These are phyloP conservation scores for Naganishia sp. DNA, from an alignment of 1,284 basidiomycete genomes.

Conservation along the genomic window DNA sequence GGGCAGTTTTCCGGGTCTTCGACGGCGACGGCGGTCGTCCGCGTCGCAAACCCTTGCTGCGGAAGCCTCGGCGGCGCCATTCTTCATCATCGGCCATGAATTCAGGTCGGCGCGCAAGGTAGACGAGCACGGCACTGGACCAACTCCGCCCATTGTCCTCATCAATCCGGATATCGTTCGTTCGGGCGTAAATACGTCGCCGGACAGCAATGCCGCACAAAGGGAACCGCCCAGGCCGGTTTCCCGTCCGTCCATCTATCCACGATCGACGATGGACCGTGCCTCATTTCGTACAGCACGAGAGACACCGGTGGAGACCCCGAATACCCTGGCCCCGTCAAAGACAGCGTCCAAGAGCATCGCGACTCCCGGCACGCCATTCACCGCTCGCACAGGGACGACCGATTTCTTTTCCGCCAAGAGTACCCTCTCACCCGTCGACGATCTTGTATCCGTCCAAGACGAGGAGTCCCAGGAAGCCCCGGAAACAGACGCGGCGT, in stretches of 20 bases:
- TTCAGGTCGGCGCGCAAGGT: neutral
- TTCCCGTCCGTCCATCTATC: slow-evolving; percentile 18
- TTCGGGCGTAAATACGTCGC: too few species aligned
- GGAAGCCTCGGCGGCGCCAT: neutral
- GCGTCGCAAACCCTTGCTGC: too few species aligned
- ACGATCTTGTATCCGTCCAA: neutral
- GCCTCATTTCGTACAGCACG: slow-evolving; percentile 20
- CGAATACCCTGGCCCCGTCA: too few species aligned
- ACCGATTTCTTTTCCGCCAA: slow-evolving; percentile 27
- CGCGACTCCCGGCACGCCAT: slow-evolving; percentile 1
- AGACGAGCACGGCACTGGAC: slow-evolving; percentile 2
- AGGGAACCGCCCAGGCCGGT: neutral
- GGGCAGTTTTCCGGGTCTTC: too few species aligned
- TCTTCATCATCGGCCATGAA: slow-evolving; percentile 11
- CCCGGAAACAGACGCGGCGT: neutral
- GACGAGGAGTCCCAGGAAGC: neutral
- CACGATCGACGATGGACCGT: slow-evolving; percentile 10
- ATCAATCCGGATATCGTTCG: slow-evolving; percentile 4
- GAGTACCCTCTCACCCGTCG: neutral
- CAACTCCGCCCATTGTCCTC: slow-evolving; percentile 2
- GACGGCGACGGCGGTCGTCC: too few species aligned
- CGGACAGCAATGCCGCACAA: neutral
- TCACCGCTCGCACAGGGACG: neutral
- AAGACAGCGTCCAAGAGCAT: neutral
- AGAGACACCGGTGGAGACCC: neutral